Evolutionary conservation across 2,329 filamentous ascomycete genomes (phyloP).

Genomic region (Diaporthe australafricana): DNA sequence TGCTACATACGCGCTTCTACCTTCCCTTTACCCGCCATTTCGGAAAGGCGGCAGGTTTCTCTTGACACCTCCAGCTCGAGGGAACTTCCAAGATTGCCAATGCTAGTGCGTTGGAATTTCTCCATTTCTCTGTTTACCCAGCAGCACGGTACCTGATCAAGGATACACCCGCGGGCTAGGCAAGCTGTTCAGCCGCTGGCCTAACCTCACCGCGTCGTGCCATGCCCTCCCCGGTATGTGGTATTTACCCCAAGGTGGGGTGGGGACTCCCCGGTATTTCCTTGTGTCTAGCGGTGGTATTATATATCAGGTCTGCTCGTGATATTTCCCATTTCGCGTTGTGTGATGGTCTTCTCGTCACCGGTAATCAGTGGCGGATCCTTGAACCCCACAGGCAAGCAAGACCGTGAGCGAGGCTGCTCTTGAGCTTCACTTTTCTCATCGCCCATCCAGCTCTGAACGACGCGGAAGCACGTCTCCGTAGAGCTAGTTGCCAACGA

Average conservation of each 20-base stretch:
- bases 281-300: neutral
- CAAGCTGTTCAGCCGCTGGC: slow-evolving; percentile 25
- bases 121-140: slow-evolving; percentile 27
- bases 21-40: slow-evolving; percentile 31
- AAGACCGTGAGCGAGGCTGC: slow-evolving; percentile 15
- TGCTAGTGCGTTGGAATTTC: neutral
- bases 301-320: neutral
- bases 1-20: neutral
- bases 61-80: slow-evolving; percentile 1
- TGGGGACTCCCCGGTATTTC: slow-evolving; percentile 6
- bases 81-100: slow-evolving; percentile 12
- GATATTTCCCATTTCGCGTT: neutral
- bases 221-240: slow-evolving; percentile 19
- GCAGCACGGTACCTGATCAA: slow-evolving; percentile 25
- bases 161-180: slow-evolving; percentile 21
- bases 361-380: neutral
- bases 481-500: slow-evolving; percentile 21
- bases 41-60: slow-evolving; percentile 14
- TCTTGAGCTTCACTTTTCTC: slow-evolving; percentile 11
- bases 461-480: neutral
- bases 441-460: slow-evolving; percentile 19
- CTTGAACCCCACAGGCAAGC: neutral
- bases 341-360: neutral
- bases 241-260: slow-evolving; percentile 31
- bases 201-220: slow-evolving; percentile 13